Conservation (phyloP, 2,329 filamentous ascomycete species). For the Hymenoscyphus infarciens region DNA sequence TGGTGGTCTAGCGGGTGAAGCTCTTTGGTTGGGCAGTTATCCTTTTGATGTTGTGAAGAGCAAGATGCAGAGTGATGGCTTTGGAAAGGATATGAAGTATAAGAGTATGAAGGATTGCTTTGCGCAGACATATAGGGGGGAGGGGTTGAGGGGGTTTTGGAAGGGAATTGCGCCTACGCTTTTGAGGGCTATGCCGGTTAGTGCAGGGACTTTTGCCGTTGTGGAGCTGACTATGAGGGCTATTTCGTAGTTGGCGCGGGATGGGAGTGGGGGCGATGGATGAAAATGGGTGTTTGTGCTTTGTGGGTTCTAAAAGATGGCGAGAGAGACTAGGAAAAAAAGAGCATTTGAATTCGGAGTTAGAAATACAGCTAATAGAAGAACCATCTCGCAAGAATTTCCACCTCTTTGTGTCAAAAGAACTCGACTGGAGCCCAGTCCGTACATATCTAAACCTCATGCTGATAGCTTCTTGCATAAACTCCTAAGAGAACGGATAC, state of each 20-base stretch:
- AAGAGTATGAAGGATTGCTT: conserved; percentile 87
- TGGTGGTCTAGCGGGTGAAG: conserved; percentile 90
- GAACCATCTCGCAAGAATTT: too few relatives aligned
- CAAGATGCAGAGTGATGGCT: conserved; percentile 98
- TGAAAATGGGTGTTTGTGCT: too few relatives aligned
- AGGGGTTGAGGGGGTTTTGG: conserved; percentile 86
- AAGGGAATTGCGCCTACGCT: conserved; percentile 88
- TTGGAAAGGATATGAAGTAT: conserved; percentile 69
- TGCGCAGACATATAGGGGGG: conserved; percentile 70
- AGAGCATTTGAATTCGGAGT: too few relatives aligned
- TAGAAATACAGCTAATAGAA: too few relatives aligned
- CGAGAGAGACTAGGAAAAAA: too few relatives aligned
- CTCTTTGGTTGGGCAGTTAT: conserved; percentile 88
- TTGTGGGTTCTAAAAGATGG: too few relatives aligned
- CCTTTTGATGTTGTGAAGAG: conserved; percentile 98
- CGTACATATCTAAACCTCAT: too few relatives aligned
- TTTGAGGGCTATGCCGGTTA: conserved; percentile 93
- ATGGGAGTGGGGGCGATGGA: too few relatives aligned
- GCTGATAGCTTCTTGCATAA: too few relatives aligned
- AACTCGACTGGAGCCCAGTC: too few relatives aligned
- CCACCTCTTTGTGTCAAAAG: too few relatives aligned
- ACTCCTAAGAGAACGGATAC: too few relatives aligned
- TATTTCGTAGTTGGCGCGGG: conserved; percentile 41
- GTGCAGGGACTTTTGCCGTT: conserved; percentile 94
- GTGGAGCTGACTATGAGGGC: conserved; percentile 64